Base-by-base conservation (phyloP, 345 rosid genomes). In the Cardamine resedifolia region DNA sequence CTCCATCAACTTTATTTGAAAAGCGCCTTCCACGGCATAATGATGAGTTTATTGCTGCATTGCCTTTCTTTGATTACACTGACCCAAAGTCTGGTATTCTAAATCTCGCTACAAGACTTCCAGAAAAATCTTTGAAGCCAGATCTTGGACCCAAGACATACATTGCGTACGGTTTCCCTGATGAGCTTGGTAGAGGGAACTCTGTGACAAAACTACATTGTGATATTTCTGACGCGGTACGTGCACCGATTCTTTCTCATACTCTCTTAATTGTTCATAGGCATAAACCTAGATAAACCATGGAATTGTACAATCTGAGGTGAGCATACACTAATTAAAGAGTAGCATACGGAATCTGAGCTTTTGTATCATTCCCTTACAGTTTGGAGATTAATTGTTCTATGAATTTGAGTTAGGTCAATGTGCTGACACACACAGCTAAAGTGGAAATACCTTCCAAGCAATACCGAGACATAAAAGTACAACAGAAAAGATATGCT, bases 131-230 rank as follows among this genome's bases (percentile, higher is more conserved):
- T 31, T 38, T 90, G 76, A 90, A 85, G 78, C 96, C 98, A 7
- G 93, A 93, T 78, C 80, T 90, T 86, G 96, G 97, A 66, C 97
- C 97, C 9, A 90, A 90, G 72, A 85, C 96, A 2, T 87, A 87
- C 64, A 88, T 92, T 74, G 96, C 91, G 1, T 90, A 88, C 71
- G 97, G 97, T 33, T 73, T 84, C 75, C 72, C 68, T 69, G 79
- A 87, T 70, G 98, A 88, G 75, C 89, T 90, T 76, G 83, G 82
- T 23, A 87, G 87, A 60, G 98, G 91, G 49, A 89, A 92, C 76
- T 88, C 94, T 16, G 92, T 93, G 16, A 92, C 97, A 57, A 90
- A 88, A 80, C 90, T 92, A 67, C 98, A 92, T 10, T 92, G 87
- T 69, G 96, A 88, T 80, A 77, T 86, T 85, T 90, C 92, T 70